Evolutionary conservation across 495 filamentous ascomycete genomes (phyloP).

Genomic region (Penicillium crystallinum): DNA sequence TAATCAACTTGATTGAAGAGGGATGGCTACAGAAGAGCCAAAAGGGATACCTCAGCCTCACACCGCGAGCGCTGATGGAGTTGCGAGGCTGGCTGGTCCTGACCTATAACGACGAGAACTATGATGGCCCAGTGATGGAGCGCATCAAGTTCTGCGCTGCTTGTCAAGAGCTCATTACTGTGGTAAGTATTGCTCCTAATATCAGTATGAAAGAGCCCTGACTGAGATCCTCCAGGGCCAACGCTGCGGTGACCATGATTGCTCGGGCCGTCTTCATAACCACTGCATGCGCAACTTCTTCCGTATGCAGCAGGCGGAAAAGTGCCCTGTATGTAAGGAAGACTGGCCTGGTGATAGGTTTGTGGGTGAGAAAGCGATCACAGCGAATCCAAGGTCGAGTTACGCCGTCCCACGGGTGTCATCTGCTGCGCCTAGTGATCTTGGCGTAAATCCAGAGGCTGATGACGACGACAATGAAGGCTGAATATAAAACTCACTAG

Average conservation of each 20-base stretch:
- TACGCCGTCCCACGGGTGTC: slow-evolving; percentile 13
- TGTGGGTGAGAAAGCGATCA: slow-evolving; percentile 76
- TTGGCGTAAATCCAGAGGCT: background rate
- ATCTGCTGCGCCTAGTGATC: slow-evolving; percentile 7
- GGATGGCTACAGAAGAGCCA: slow-evolving; percentile 77
- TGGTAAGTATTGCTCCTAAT: slow-evolving; percentile 39
- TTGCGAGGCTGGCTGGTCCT: slow-evolving; percentile 73
- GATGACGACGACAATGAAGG: background rate
- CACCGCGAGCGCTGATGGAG: slow-evolving; percentile 76
- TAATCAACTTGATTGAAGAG: slow-evolving; percentile 66
- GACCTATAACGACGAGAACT: slow-evolving; percentile 70
- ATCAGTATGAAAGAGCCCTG: background rate
- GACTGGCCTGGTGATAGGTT: slow-evolving; percentile 69
- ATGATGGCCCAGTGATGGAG: slow-evolving; percentile 35
- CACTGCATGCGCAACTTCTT: slow-evolving; percentile 71
- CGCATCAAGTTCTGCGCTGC: slow-evolving; percentile 83
- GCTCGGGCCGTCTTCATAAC: slow-evolving; percentile 68
- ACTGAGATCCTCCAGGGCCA: slow-evolving; percentile 52
- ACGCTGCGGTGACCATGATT: slow-evolving; percentile 67
- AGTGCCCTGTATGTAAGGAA: slow-evolving; percentile 68
- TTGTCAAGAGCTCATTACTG: slow-evolving; percentile 85
- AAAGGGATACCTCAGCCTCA: slow-evolving; percentile 68
- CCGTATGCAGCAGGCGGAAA: slow-evolving; percentile 52
- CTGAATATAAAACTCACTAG: background rate
- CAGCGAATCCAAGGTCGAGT: slow-evolving; percentile 29